phyloP scores from a whole-genome alignment of 805 yeast genomes.

The Blastobotrys mokoenaii region DNA sequence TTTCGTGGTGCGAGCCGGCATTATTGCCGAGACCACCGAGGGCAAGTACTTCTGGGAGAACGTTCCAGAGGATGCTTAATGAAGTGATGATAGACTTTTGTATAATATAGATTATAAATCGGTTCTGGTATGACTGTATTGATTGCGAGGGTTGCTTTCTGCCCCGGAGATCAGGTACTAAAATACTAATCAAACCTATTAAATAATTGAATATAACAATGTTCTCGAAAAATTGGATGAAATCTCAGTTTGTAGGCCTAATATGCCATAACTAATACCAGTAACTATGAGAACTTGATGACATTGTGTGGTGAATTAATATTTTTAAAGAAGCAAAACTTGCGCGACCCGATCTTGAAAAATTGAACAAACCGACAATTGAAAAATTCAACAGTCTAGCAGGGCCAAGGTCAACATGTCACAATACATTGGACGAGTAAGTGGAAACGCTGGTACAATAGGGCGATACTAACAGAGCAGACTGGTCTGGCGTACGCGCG shows the following conservation, averaged over 20 bases:
- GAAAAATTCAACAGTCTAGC: neutral
- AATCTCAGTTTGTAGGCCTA: too few relatives aligned
- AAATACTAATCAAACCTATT: too few relatives aligned
- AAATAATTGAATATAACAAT: too few relatives aligned
- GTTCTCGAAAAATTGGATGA: too few relatives aligned
- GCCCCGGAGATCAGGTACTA: too few relatives aligned
- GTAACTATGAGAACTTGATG: too few relatives aligned
- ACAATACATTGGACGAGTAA: conserved; percentile 33
- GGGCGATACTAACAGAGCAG: conserved; percentile 19
- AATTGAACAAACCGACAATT: neutral
- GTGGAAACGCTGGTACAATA: conserved; percentile 10
- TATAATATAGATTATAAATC: neutral
- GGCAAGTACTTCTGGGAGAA: conserved; percentile 95
- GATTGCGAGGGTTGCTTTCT: too few relatives aligned
- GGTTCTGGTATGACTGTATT: neutral
- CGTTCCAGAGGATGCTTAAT: conserved; percentile 65
- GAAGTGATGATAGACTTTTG: conserved; percentile 1
- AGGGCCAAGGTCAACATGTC: conserved; percentile 23
- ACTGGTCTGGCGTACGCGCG: conserved; percentile 73
- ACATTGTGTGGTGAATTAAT: neutral
- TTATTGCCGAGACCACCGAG: conserved; percentile 78
- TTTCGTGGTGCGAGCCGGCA: conserved; percentile 77
- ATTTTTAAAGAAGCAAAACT: too few relatives aligned
- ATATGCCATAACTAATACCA: too few relatives aligned
- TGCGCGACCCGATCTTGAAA: too few relatives aligned